These are phyloP conservation scores for Dactylonectria macrodidyma DNA, from an alignment of 2,329 filamentous ascomycete species.

Conservation along the genomic window DNA sequence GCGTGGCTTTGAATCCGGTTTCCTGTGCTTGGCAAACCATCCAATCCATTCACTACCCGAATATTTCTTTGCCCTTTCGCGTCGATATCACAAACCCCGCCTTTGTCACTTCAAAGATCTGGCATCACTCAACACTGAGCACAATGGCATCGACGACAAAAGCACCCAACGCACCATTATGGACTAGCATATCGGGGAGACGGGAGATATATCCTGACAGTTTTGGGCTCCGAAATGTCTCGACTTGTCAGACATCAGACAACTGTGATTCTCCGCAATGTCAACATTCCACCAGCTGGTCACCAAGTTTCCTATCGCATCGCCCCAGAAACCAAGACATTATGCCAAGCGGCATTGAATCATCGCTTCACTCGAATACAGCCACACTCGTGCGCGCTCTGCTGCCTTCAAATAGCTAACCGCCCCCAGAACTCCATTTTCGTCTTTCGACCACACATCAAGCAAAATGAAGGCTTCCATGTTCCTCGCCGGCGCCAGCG, in stretches of 20 bases:
- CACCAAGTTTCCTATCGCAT: background rate
- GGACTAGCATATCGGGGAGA: background rate
- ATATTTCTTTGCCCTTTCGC: background rate
- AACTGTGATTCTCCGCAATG: conserved; percentile 7
- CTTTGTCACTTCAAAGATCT: background rate
- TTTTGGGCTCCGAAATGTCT: conserved; percentile 14
- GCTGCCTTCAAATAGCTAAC: conserved; percentile 43
- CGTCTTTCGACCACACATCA: conserved; percentile 31
- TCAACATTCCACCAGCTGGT: conserved; percentile 11
- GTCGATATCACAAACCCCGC: background rate
- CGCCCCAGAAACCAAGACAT: conserved; percentile 28
- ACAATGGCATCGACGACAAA: background rate
- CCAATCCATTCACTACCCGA: too few species aligned
- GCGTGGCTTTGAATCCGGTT: background rate
- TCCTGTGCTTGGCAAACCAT: background rate
- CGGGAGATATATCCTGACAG: conserved; percentile 1
- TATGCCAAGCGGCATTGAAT: conserved; percentile 39
- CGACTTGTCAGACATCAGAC: conserved; percentile 16
- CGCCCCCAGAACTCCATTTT: conserved; percentile 36
- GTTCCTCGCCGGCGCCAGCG: conserved; percentile 61
- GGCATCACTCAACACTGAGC: background rate
- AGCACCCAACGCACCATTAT: background rate
- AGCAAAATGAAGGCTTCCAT: conserved; percentile 67
- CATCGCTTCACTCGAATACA: conserved; percentile 31
- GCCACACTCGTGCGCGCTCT: conserved; percentile 32